Evolutionary conservation across 1,284 basidiomycete species (phyloP), one percentile per base, ranked within the genome.

Genomic region (Ceratobasidium sp.): DNA sequence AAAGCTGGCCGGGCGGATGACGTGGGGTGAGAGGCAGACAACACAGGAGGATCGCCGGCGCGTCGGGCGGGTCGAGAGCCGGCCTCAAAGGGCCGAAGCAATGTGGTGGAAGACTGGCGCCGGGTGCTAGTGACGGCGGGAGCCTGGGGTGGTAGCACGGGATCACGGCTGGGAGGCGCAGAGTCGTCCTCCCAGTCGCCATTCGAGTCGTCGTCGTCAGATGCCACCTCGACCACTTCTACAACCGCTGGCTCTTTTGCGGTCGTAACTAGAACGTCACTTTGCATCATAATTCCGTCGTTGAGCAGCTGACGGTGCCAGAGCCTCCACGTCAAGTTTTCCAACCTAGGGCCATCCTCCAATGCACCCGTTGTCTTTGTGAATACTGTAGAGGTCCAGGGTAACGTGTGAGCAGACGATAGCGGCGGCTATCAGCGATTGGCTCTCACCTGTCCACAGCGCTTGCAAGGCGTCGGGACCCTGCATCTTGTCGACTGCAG

Each of bases 301-400:
- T 39, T 29, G 6, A 66, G 41, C 46, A 77, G 39, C 78, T 92
- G 88, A 76, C 89, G 88, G 80, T 92, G 88, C 93, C 92, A 94
- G 14, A 95, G 83, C 65, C 93, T 84, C 94, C 93, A 95, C 6
- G 91, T 90, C 74, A 95, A 89, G 80, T 95, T 95, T 82, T 95
- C 93, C 34, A 94, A 86, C 39, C 94, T 84, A 29, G 85, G 85
- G 14, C 94, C 94, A 77, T 94, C 90, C 79, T 91, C 87, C 9
- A 95, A 83, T 3, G 89, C 89, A 77, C 88, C 87, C 81, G 92
- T 93, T 84, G 91, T 94, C 80, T 93, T 92, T 74, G 91, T 90
- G 80, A 95, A 94, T 13, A 95, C 93, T 95, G 74, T 14, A 49
- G 68, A 65, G 64, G 74, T 58, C 51, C 27, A 74, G 51, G 74